Evolutionary conservation across 2,329 filamentous ascomycete genomes (phyloP).

Genomic region (Fusarium sp.): DNA sequence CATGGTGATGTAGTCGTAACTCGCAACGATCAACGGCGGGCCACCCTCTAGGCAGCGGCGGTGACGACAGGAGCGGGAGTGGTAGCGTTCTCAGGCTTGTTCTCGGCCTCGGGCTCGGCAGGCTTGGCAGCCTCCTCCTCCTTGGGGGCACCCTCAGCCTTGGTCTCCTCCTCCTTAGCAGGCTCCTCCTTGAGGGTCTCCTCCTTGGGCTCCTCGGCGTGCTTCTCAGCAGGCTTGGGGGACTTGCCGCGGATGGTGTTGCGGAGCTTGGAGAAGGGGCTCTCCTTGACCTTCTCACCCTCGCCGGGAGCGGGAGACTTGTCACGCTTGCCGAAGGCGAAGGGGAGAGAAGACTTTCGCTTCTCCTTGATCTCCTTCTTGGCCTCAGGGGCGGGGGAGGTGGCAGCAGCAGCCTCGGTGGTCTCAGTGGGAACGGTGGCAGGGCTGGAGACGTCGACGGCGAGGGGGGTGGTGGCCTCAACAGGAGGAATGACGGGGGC

Average conservation of each 20-base stretch:
- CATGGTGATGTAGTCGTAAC: slow-evolving; percentile 40
- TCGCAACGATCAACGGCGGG: slow-evolving; percentile 43
- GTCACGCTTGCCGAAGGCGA: slow-evolving; percentile 85
- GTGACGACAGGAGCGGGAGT: slow-evolving; percentile 61
- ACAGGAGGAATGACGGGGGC: slow-evolving; percentile 71
- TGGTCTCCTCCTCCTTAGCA: slow-evolving; percentile 51
- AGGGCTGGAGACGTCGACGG: slow-evolving; percentile 65
- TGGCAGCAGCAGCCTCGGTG: slow-evolving; percentile 56
- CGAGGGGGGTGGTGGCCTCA: slow-evolving; percentile 67
- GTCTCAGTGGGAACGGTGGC: slow-evolving; percentile 62
- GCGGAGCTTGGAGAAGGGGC: slow-evolving; percentile 71
- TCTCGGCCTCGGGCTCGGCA: slow-evolving; percentile 52
- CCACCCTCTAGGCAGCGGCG: slow-evolving; percentile 62
- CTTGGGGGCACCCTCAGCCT: slow-evolving; percentile 51
- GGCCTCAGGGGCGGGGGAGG: slow-evolving; percentile 62
- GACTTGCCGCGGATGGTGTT: slow-evolving; percentile 66
- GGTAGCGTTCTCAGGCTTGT: slow-evolving; percentile 56
- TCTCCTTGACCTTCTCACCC: slow-evolving; percentile 68
- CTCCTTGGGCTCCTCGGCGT: slow-evolving; percentile 50
- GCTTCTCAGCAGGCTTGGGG: slow-evolving; percentile 54
- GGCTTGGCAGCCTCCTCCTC: slow-evolving; percentile 67
- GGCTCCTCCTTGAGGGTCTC: slow-evolving; percentile 56
- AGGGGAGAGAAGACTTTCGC: slow-evolving; percentile 82
- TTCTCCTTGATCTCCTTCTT: slow-evolving; percentile 80
- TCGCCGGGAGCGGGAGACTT: slow-evolving; percentile 68